These are phyloP conservation scores for Dothistroma septosporum DNA, from an alignment of 2,329 filamentous ascomycete genomes.

Conservation along the genomic window DNA sequence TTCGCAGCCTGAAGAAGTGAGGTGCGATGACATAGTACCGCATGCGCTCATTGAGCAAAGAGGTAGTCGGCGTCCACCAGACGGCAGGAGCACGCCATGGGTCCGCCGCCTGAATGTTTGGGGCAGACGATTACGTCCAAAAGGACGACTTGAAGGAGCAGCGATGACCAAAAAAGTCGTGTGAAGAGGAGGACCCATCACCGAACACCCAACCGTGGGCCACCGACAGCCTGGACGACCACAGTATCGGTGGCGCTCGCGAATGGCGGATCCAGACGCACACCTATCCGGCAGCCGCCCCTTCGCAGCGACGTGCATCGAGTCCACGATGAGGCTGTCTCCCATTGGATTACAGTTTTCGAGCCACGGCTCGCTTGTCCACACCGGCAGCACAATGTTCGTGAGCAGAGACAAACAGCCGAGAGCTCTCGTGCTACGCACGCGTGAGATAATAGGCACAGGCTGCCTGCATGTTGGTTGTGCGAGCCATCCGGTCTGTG, in stretches of 20 bases:
- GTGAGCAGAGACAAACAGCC: slow-evolving; percentile 7
- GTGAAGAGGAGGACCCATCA: slow-evolving; percentile 5
- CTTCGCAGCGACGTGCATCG: slow-evolving; percentile 19
- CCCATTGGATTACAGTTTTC: slow-evolving; percentile 20
- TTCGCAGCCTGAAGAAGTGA: slow-evolving; percentile 2
- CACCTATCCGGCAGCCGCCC: slow-evolving; percentile 12
- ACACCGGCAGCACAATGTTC: slow-evolving; percentile 13
- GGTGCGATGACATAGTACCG: slow-evolving; percentile 1
- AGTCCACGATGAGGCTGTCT: slow-evolving; percentile 7
- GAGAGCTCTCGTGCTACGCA: slow-evolving; percentile 13
- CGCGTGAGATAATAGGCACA: slow-evolving; percentile 7
- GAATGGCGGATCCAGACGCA: slow-evolving; percentile 14
- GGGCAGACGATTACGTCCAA: slow-evolving; percentile 1
- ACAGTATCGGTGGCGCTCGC: slow-evolving; percentile 18
- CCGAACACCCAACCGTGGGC: slow-evolving; percentile 3
- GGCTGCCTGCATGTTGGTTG: slow-evolving; percentile 10
- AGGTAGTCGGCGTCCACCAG: background rate
- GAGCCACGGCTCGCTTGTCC: slow-evolving; percentile 15
- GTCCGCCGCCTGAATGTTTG: slow-evolving; percentile 1
- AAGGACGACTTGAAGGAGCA: slow-evolving; percentile 10
- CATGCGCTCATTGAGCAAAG: background rate
- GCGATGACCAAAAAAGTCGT: slow-evolving; percentile 13
- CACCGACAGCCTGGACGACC: slow-evolving; percentile 17
- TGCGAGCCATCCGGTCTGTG: slow-evolving; percentile 9
- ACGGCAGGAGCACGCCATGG: slow-evolving; percentile 15